Conservation (phyloP, 78 protist species). For the Monocercomonoides exilis region DNA sequence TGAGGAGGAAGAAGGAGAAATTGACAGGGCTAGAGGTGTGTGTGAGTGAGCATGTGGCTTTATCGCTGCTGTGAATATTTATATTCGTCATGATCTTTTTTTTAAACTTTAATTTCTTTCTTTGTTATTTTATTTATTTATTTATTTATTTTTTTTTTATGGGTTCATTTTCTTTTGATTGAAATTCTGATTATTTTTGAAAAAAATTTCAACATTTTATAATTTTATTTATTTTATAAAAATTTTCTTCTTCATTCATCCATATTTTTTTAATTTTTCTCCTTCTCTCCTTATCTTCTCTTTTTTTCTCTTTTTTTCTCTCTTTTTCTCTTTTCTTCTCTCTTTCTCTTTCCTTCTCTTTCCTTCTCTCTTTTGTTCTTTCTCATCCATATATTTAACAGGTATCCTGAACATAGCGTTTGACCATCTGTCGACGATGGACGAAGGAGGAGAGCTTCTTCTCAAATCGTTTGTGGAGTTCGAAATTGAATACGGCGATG, state of each 20-base stretch:
- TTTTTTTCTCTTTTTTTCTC: conserved; percentile 60
- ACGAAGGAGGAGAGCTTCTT: conserved; percentile 75
- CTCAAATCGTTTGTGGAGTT: conserved; percentile 65
- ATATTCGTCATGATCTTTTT: neutral
- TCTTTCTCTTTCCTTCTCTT: conserved; percentile 70
- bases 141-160: neutral
- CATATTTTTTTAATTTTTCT: neutral
- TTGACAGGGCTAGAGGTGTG: neutral
- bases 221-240: neutral
- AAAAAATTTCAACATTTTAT: neutral
- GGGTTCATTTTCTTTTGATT: neutral
- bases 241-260: neutral
- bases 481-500: conserved; percentile 40
- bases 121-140: neutral
- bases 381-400: too few relatives aligned
- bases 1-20: neutral
- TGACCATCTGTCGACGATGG: conserved; percentile 63
- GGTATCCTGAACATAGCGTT: too few relatives aligned
- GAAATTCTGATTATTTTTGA: neutral
- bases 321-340: conserved; percentile 71
- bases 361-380: conserved; percentile 60
- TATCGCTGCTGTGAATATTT: neutral
- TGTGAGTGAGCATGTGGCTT: neutral
- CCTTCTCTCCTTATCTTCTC: neutral
- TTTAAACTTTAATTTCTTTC: neutral